phyloP scores from a whole-genome alignment of 441 rosid genomes.

The Euphorbia corollata region DNA sequence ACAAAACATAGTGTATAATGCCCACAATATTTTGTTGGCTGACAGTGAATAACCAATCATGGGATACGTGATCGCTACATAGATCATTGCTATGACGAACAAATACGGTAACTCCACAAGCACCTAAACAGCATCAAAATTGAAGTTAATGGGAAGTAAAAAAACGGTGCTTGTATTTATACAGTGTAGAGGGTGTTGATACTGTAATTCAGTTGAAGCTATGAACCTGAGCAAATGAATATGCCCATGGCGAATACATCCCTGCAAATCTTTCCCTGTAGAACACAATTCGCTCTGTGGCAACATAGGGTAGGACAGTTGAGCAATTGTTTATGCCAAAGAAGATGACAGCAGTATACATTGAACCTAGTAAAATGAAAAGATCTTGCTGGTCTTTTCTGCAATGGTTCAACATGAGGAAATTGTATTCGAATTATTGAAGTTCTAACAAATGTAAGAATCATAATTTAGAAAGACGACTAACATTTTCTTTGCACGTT shows the following conservation, averaged over 20 bases:
- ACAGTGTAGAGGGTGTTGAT: not conserved
- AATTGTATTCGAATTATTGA: not conserved
- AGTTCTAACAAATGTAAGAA: not conserved
- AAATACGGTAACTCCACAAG: constrained; percentile 39
- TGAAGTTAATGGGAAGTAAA: not conserved
- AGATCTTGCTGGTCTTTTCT: constrained; percentile 57
- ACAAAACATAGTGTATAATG: constrained; percentile 34
- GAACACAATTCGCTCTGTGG: constrained; percentile 45
- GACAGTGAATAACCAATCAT: constrained; percentile 37
- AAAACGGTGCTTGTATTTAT: too few species aligned
- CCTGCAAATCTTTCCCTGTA: constrained; percentile 66
- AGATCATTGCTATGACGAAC: constrained; percentile 27
- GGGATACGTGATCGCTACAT: constrained; percentile 34
- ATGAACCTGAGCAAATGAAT: constrained; percentile 59
- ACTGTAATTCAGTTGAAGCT: not conserved
- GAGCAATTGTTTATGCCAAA: constrained; percentile 56
- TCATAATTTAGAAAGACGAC: not conserved
- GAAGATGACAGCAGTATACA: constrained; percentile 39
- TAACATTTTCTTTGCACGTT: constrained; percentile 48
- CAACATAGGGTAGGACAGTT: constrained; percentile 38
- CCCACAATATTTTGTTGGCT: constrained; percentile 38
- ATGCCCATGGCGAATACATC: constrained; percentile 63
- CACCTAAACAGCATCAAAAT: constrained; percentile 27
- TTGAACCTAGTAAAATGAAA: constrained; percentile 43
- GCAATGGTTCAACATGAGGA: not conserved